Evolutionary conservation across 106 monocot genomes (phyloP).

Genomic region (Vanilla planifolia): DNA sequence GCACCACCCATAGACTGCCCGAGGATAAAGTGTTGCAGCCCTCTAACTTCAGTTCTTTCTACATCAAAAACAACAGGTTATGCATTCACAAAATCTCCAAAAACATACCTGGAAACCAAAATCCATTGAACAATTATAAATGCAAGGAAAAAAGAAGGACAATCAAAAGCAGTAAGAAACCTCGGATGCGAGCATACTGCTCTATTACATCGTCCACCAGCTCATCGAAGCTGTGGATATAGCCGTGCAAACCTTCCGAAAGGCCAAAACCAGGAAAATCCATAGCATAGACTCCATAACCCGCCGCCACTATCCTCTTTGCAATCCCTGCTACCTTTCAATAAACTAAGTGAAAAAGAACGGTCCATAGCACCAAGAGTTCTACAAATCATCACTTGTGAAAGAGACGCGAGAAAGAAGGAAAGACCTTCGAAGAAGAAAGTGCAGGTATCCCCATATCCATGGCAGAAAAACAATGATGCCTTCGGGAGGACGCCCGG

Average conservation of each 20-base stretch:
- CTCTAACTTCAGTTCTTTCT: constrained; percentile 54
- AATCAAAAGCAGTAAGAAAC: constrained; percentile 13
- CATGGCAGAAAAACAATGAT: constrained; percentile 91
- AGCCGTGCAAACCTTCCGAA: constrained; percentile 83
- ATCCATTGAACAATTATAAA: background rate
- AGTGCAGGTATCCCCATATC: constrained; percentile 96
- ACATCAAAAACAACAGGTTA: background rate
- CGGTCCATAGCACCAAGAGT: background rate
- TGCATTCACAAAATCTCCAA: background rate
- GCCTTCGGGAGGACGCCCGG: constrained; percentile 49
- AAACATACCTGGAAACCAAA: background rate
- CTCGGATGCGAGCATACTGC: constrained; percentile 66
- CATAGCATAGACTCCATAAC: constrained; percentile 89
- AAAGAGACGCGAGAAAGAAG: background rate
- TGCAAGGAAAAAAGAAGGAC: background rate
- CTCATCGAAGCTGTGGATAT: constrained; percentile 82
- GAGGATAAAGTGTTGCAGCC: constrained; percentile 61
- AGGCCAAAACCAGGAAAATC: constrained; percentile 94
- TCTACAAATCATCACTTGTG: background rate
- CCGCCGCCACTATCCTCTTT: constrained; percentile 74
- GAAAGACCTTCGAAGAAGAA: constrained; percentile 93
- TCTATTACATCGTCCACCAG: constrained; percentile 91
- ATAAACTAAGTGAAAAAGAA: background rate
- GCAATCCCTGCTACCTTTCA: constrained; percentile 59
- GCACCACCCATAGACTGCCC: constrained; percentile 99